These are phyloP conservation scores for Xanthoconium separans DNA, from an alignment of 1,284 basidiomycete species.

Conservation along the genomic window DNA sequence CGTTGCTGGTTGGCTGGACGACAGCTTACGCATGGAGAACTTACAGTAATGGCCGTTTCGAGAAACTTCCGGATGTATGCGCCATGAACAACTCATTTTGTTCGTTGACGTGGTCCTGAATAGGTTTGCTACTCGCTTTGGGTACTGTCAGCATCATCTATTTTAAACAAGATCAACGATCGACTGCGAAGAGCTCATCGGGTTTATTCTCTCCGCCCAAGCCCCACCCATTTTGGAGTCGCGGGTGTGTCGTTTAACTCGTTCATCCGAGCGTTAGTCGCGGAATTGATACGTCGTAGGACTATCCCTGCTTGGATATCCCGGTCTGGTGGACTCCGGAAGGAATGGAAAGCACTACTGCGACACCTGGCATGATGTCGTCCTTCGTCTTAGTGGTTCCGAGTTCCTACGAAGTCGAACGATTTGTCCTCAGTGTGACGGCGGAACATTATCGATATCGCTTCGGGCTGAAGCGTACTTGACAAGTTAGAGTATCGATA, in stretches of 20 bases:
- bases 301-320: conserved; percentile 62
- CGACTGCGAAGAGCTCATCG: conserved; percentile 72
- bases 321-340: conserved; percentile 69
- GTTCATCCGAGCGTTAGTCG: conserved; percentile 31
- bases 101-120: conserved; percentile 49
- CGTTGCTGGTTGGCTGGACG: no score
- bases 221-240: no score
- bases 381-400: conserved; percentile 1
- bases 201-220: conserved; percentile 90
- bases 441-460: no score
- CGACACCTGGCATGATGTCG: conserved; percentile 21
- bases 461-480: no score
- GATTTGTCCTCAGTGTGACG: neutral
- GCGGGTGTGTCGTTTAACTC: conserved; percentile 48
- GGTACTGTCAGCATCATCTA: no score
- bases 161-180: conserved; percentile 63
- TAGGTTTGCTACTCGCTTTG: conserved; percentile 34
- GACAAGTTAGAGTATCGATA: no score
- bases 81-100: neutral
- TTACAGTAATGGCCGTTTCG: conserved; percentile 84
- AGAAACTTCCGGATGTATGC: conserved; percentile 94
- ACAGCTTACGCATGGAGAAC: conserved; percentile 88
- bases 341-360: conserved; percentile 65
- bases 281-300: no score
- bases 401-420: neutral